Evolutionary conservation across 78 protist genomes (phyloP).

Genomic region (Dictyostelium capitatum): DNA sequence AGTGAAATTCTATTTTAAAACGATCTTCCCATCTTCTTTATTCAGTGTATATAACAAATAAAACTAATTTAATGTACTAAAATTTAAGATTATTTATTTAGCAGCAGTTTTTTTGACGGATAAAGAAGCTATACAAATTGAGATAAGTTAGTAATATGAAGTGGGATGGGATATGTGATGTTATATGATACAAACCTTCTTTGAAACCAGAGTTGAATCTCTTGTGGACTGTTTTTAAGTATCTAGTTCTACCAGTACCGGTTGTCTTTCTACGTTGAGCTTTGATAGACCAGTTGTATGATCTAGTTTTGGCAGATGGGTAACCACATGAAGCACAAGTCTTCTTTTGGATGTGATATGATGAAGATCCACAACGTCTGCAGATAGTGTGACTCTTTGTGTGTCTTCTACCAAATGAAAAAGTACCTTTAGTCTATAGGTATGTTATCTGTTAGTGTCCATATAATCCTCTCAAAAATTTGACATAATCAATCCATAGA

Average conservation of each 20-base stretch:
- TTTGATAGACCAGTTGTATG: slow-evolving; percentile 94
- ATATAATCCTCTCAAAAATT: too few relatives aligned
- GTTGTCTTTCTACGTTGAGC: slow-evolving; percentile 97
- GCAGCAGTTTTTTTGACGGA: slow-evolving; percentile 28
- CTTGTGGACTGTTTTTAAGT: slow-evolving; percentile 89
- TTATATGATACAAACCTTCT: slow-evolving; percentile 53
- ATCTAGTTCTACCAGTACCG: slow-evolving; percentile 99
- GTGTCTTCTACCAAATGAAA: slow-evolving; percentile 95
- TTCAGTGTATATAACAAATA: too few relatives aligned
- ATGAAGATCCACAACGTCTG: slow-evolving; percentile 96
- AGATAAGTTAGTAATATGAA: background rate
- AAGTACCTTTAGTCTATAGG: slow-evolving; percentile 97
- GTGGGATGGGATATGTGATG: background rate
- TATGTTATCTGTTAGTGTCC: background rate
- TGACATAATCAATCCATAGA: too few relatives aligned
- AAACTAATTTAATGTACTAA: too few relatives aligned
- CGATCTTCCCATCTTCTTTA: too few relatives aligned
- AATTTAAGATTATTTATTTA: slow-evolving; percentile 9
- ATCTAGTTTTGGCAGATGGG: slow-evolving; percentile 95
- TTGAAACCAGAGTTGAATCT: slow-evolving; percentile 85
- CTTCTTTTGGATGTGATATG: slow-evolving; percentile 97
- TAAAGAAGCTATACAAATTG: slow-evolving; percentile 7
- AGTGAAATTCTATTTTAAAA: too few relatives aligned
- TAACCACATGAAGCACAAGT: slow-evolving; percentile 98
- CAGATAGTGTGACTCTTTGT: slow-evolving; percentile 98